Conservation (phyloP, 129 eudicot genomes). For the Gnaphalium uliginosum region DNA sequence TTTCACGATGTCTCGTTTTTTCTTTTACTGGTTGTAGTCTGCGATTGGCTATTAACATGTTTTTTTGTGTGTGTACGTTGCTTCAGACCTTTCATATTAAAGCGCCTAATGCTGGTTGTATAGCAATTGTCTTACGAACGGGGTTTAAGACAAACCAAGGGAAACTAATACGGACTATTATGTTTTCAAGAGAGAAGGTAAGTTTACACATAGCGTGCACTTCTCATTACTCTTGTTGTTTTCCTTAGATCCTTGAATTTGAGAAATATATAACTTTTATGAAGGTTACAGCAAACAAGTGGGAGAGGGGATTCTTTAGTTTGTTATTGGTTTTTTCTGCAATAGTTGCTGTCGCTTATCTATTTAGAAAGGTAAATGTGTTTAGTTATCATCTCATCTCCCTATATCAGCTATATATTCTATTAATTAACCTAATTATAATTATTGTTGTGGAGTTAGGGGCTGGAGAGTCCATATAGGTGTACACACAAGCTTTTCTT, state of each 20-base stretch:
- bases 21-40: background rate
- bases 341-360: constrained; percentile 87
- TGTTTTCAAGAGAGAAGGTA: constrained; percentile 97
- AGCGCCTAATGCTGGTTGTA: constrained; percentile 94
- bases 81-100: constrained; percentile 69
- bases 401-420: background rate
- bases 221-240: background rate
- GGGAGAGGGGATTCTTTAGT: constrained; percentile 92
- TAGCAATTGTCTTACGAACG: constrained; percentile 88
- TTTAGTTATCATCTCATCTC: constrained; percentile 12
- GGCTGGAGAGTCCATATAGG: constrained; percentile 97
- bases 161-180: constrained; percentile 90
- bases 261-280: constrained; percentile 5
- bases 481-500: constrained; percentile 87
- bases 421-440: background rate
- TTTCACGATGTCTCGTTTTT: background rate
- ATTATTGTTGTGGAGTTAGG: constrained; percentile 41
- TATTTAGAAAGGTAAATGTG: constrained; percentile 68
- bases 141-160: constrained; percentile 98
- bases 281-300: constrained; percentile 94
- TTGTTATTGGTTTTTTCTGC: constrained; percentile 88
- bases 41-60: constrained; percentile 2
- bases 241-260: background rate
- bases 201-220: background rate
- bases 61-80: constrained; percentile 18